Conservation (phyloP, 2,329 filamentous ascomycete species). For the Teratosphaeria epicoccoides region DNA sequence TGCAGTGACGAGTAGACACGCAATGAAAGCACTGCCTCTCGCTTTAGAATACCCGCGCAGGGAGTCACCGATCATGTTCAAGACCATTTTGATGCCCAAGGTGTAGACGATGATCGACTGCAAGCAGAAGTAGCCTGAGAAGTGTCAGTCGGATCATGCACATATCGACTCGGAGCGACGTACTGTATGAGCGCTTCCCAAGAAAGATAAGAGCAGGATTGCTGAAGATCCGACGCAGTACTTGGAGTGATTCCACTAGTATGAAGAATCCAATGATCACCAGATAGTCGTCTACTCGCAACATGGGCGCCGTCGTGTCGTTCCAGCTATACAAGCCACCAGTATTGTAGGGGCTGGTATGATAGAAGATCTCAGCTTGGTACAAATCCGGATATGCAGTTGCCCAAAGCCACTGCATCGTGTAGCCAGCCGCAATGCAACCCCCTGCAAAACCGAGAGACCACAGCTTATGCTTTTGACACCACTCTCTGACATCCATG, state of each 20-base stretch:
- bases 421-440: slow-evolving; percentile 26
- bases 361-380: slow-evolving; percentile 30
- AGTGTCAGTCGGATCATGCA: neutral
- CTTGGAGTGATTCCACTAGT: slow-evolving; percentile 31
- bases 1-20: slow-evolving; percentile 10
- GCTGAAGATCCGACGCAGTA: slow-evolving; percentile 27
- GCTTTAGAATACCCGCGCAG: slow-evolving; percentile 7
- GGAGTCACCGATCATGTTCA: slow-evolving; percentile 5
- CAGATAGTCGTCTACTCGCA: slow-evolving; percentile 35
- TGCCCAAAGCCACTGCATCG: slow-evolving; percentile 36
- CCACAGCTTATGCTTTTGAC: slow-evolving; percentile 15
- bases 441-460: slow-evolving; percentile 27
- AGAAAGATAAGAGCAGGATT: slow-evolving; percentile 28
- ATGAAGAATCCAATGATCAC: slow-evolving; percentile 33
- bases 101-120: slow-evolving; percentile 34
- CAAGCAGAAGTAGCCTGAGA: slow-evolving; percentile 32
- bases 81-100: slow-evolving; percentile 37
- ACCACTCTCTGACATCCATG: slow-evolving; percentile 29
- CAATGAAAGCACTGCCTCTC: slow-evolving; percentile 12
- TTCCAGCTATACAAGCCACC: slow-evolving; percentile 28
- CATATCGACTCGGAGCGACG: slow-evolving; percentile 13
- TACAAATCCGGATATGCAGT: slow-evolving; percentile 28
- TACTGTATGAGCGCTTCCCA: slow-evolving; percentile 36
- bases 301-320: slow-evolving; percentile 26
- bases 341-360: slow-evolving; percentile 33